Evolutionary conservation across 495 filamentous ascomycete genomes (phyloP), one percentile per base, ranked within the genome.

Genomic region (Collariella sp.): DNA sequence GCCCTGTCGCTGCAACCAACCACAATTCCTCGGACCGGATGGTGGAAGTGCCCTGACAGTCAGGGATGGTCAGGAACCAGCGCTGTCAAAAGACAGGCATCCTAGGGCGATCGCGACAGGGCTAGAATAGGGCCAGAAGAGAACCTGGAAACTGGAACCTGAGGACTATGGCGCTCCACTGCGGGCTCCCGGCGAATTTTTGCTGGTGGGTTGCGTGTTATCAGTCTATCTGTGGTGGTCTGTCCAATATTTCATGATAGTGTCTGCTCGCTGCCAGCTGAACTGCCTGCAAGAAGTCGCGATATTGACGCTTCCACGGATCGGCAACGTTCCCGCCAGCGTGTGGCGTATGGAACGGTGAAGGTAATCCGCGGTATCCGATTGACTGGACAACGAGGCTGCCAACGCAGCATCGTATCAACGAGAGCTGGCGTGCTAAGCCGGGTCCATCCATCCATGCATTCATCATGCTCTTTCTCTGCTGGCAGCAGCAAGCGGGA

Each of bases 331-430:
- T n/a, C n/a, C n/a, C n/a, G n/a, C n/a, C n/a, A n/a, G n/a, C n/a
- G n/a, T n/a, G n/a, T n/a, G n/a, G n/a, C n/a, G n/a, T n/a, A n/a
- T n/a, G n/a, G n/a, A n/a, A n/a, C n/a, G n/a, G n/a, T n/a, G n/a
- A n/a, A n/a, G n/a, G n/a, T n/a, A 31, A 5, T 9, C 40, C 40
- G 40, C 20, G 40, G 23, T 42, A 42, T 23, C 20, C 33, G 20
- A n/a, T 18, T 29, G 42, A 54, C 35, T 54, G 51, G 51, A 23
- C 43, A 16, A 12, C 15, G 23, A 12, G 43, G 24, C 23, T 54
- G 51, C 51, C 51, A 54, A 23, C 51, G 43, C 51, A 54, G 42
- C 51, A 26, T 24, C 39, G 23, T 43, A 38, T 50, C 10, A 42
- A 33, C 26, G 38, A 18, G n/a, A n/a, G 16, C 12, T 6, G 16